Conservation (phyloP, 805 yeast genomes). For the Nakazawaea peltata region DNA sequence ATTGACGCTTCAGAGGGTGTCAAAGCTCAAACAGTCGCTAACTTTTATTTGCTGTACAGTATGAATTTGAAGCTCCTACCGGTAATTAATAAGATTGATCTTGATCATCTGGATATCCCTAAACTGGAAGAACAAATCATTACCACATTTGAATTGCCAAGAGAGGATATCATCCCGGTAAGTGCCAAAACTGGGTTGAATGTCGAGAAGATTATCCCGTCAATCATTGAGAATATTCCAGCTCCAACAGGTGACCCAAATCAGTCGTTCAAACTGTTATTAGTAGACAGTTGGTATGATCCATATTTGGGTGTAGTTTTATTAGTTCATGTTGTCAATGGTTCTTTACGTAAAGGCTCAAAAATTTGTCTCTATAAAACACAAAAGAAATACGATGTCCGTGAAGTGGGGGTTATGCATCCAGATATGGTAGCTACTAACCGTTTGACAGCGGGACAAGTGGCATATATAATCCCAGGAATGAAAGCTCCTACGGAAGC, state of each 20-base stretch:
- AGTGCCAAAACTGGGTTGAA: slow-evolving; percentile 89
- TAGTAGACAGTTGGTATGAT: slow-evolving; percentile 98
- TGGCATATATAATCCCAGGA: slow-evolving; percentile 91
- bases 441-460: slow-evolving; percentile 77
- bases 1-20: slow-evolving; percentile 97
- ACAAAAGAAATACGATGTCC: slow-evolving; percentile 68
- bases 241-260: slow-evolving; percentile 53
- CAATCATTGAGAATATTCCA: slow-evolving; percentile 75
- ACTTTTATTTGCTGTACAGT: slow-evolving; percentile 83
- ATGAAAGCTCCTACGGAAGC: slow-evolving; percentile 87
- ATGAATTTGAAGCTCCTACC: slow-evolving; percentile 79
- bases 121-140: slow-evolving; percentile 81
- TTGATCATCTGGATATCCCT: slow-evolving; percentile 80
- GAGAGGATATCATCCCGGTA: slow-evolving; percentile 69
- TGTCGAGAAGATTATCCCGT: slow-evolving; percentile 73
- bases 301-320: slow-evolving; percentile 85
- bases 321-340: slow-evolving; percentile 80
- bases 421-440: slow-evolving; percentile 74
- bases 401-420: slow-evolving; percentile 93
- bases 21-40: slow-evolving; percentile 98
- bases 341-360: slow-evolving; percentile 64
- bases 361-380: slow-evolving; percentile 75
- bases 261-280: slow-evolving; percentile 58
- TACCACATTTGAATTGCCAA: slow-evolving; percentile 69
- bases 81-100: slow-evolving; percentile 84